Conservation (phyloP, 2,329 filamentous ascomycete species). For the Parascedosporium putredinis region DNA sequence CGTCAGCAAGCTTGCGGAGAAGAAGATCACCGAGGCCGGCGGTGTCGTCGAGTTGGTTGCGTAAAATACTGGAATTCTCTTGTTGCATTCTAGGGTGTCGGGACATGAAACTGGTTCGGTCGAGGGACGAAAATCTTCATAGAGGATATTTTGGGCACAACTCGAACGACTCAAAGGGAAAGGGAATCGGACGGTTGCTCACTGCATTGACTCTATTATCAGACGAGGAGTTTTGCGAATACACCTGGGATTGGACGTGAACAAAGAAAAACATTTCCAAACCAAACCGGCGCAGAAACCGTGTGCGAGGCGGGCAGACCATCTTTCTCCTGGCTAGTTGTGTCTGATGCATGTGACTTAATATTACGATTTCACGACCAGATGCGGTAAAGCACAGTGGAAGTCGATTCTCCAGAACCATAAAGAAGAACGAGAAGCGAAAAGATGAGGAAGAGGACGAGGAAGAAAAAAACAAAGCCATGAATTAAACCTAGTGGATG, state of each 20-base stretch:
- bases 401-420: neutral
- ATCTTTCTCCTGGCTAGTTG: neutral
- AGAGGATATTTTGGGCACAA: conserved; percentile 7
- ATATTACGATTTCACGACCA: conserved; percentile 3
- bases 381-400: neutral
- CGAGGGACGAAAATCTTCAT: conserved; percentile 2
- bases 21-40: conserved; percentile 97
- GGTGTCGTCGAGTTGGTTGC: conserved; percentile 93
- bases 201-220: conserved; percentile 8
- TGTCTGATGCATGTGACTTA: conserved; percentile 2
- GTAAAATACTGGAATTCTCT: conserved; percentile 31
- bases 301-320: neutral
- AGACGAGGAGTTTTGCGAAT: conserved; percentile 8
- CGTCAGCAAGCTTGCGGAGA: conserved; percentile 91
- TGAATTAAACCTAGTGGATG: too few species aligned
- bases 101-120: conserved; percentile 4
- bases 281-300: neutral
- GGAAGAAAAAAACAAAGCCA: too few species aligned
- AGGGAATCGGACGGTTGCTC: conserved; percentile 5
- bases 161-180: conserved; percentile 5
- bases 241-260: conserved; percentile 8
- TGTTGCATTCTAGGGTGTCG: conserved; percentile 20
- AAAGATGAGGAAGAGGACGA: too few species aligned
- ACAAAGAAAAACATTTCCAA: conserved; percentile 3
- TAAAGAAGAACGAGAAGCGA: neutral